Evolutionary conservation across 768 basidiomycete species (phyloP).

Genomic region (Nidularia sp.): DNA sequence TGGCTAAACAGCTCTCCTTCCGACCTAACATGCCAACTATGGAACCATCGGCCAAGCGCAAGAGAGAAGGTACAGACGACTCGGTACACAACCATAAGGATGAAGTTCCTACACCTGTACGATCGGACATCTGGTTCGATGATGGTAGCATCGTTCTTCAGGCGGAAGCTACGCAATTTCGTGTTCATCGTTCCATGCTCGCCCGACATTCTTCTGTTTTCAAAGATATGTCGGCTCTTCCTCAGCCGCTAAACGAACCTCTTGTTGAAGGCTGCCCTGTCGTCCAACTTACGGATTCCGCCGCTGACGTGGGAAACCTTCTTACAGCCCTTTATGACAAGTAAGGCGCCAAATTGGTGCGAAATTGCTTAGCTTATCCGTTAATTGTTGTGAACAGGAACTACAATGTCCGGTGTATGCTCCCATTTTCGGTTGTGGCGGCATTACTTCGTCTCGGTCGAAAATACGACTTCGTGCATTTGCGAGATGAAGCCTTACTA

Average conservation of each 20-base stretch:
- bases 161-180: constrained; percentile 5
- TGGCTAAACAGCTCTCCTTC: no score
- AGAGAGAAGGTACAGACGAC: no score
- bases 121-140: constrained; percentile 1
- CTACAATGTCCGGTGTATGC: background rate
- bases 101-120: background rate
- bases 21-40: no score
- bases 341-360: constrained; percentile 1
- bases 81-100: no score
- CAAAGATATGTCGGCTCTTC: constrained; percentile 8
- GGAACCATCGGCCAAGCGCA: no score
- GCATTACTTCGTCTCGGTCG: constrained; percentile 12
- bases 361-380: no score
- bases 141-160: constrained; percentile 5
- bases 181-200: constrained; percentile 4
- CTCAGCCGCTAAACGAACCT: constrained; percentile 1
- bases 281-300: constrained; percentile 7
- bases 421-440: constrained; percentile 2
- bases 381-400: background rate
- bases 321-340: constrained; percentile 3
- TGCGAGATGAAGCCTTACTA: constrained; percentile 7
- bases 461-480: constrained; percentile 8
- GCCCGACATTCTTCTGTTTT: constrained; percentile 8
- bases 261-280: constrained; percentile 7
- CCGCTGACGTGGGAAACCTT: constrained; percentile 5